Evolutionary conservation across 1,139 yeast species (phyloP).

Genomic region (Geotrichum reessii): DNA sequence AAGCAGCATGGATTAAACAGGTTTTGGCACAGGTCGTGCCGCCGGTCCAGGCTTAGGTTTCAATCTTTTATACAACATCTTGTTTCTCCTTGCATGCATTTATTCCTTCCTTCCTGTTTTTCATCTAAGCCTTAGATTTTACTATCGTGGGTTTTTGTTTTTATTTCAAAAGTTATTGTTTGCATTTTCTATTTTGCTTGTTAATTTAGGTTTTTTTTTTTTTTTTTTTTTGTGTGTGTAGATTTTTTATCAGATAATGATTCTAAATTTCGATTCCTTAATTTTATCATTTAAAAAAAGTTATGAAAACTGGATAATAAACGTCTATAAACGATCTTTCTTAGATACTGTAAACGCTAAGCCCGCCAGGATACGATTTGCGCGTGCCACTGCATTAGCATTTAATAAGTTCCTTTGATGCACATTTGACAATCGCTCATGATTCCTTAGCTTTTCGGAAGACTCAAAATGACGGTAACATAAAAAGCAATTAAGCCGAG

Average conservation of each 20-base stretch:
- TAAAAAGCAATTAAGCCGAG: constrained; percentile 12
- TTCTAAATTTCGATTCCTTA: background rate
- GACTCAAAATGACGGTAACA: constrained; percentile 13
- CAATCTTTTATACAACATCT: background rate
- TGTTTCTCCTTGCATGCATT: background rate
- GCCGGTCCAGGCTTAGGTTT: background rate
- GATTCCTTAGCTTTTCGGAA: constrained; percentile 11
- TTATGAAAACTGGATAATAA: background rate
- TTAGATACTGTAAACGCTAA: background rate
- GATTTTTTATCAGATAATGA: background rate
- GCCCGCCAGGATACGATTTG: background rate
- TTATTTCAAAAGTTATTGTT: background rate
- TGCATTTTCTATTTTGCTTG: background rate
- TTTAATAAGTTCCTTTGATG: constrained; percentile 7
- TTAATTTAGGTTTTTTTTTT: too few relatives aligned
- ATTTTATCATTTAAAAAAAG: background rate
- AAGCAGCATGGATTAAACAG: constrained; percentile 16
- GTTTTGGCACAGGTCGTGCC: constrained; percentile 12
- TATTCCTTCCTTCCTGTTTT: background rate
- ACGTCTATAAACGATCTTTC: background rate
- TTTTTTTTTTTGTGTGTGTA: background rate
- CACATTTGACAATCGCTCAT: constrained; percentile 11
- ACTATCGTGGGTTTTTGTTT: background rate
- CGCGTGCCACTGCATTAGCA: background rate
- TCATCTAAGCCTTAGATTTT: too few relatives aligned